Evolutionary conservation across 805 yeast species (phyloP).

Genomic region (Zygoascus ofunaensis): DNA sequence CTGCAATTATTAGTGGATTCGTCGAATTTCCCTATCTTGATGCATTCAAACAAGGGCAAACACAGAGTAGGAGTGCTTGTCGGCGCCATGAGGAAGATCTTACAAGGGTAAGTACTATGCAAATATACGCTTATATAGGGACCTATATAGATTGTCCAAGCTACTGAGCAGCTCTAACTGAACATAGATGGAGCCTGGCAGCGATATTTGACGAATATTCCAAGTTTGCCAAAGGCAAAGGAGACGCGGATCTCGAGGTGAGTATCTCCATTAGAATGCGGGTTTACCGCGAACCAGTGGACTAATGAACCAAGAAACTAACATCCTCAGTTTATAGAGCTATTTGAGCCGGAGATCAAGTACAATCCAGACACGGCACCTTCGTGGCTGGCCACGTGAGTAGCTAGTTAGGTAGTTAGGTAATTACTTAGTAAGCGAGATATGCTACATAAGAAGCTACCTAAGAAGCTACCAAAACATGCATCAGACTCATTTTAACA

Average conservation of each 20-base stretch:
- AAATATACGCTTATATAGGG: no score
- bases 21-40: slow-evolving; percentile 74
- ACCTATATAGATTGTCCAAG: no score
- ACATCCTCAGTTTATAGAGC: slow-evolving; percentile 51
- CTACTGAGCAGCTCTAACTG: background rate
- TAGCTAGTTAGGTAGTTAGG: background rate
- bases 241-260: slow-evolving; percentile 75
- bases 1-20: slow-evolving; percentile 27
- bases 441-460: no score
- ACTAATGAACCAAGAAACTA: background rate
- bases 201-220: slow-evolving; percentile 92
- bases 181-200: slow-evolving; percentile 62
- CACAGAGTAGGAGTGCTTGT: slow-evolving; percentile 90
- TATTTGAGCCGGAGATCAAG: slow-evolving; percentile 55
- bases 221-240: slow-evolving; percentile 87
- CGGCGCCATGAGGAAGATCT: slow-evolving; percentile 75
- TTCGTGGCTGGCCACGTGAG: slow-evolving; percentile 34
- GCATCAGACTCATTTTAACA: no score
- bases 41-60: slow-evolving; percentile 96
- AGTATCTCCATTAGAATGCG: no score
- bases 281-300: no score
- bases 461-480: no score
- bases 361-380: slow-evolving; percentile 47
- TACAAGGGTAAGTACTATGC: slow-evolving; percentile 46
- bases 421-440: no score